Evolutionary conservation across 2,329 filamentous ascomycete genomes (phyloP), one percentile per base, ranked within the genome.

Genomic region (Metarhizium brunneum): DNA sequence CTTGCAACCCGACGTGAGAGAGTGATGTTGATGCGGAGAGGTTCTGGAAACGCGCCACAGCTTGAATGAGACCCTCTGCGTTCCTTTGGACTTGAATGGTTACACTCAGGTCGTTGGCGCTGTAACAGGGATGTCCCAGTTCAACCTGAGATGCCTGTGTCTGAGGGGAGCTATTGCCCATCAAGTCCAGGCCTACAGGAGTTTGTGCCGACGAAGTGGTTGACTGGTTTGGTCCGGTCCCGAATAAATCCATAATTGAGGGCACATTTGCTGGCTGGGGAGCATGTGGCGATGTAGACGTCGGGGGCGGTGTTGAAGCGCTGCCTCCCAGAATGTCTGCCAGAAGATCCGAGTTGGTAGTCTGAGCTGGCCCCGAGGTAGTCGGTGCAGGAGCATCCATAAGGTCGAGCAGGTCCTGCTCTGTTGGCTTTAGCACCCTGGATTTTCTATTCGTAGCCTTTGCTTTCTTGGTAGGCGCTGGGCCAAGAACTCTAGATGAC

Each of bases 201-300:
- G 71, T 58, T 69, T 74, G 64, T 29, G 65, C 65, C 6, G 70
- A 60, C 5, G 71, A 68, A 16, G 62, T 58, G 2, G 63, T 58
- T 4, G 64, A 57, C 52, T 75, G 66, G 35, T 72, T 70, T 32
- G 78, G 69, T 45, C 76, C 66, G 61, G 76, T 65, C 61, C 76
- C 72, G 69, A 97, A 96, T 20, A 99, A 80, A 66, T 95, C 92
- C 89, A 97, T 92, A 66, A 99, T 96, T 35, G 88, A 84, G 36
- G 82, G 76, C 63, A 83, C 71, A 66, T 83, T 80, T 61, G 80
- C 80, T 60, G 77, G 73, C 57, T 79, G 79, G 8, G 82, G 75
- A 4, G 77, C 74, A 6, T 83, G 77, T 1, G 69, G 66, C 61
- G 73, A 62, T 14, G 68, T 57, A 8, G 64, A 59, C 14, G 69